Base-by-base conservation (phyloP, 495 filamentous ascomycete species). In the Choiromyces venosus region DNA sequence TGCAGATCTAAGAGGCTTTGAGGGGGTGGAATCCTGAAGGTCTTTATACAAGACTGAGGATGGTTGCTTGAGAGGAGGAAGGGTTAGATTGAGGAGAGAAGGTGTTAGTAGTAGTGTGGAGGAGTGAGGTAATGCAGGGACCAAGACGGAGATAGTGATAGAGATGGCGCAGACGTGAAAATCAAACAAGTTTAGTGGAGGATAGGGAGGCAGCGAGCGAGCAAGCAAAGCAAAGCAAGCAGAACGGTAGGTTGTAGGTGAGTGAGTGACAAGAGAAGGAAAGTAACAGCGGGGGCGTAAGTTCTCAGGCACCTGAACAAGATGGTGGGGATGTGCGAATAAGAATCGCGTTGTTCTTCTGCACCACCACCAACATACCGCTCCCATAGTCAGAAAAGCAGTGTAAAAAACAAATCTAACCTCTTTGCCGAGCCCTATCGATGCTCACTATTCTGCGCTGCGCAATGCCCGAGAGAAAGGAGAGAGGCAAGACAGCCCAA, bases 1-100 rank as follows among this genome's bases (percentile, higher is more conserved):
- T 77, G 70, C 74, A 77, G 75, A 65, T 77, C 70, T 72, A 74
- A 71, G 66, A 71, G 71, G 71, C 71, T 44, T 74, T 56, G 71
- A 68, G 72, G 68, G 68, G 73, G 73, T 61, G 73, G 77, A 66
- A 80, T 76, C 71, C 61, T 65, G n/a, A 42, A 70, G 71, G 72
- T 37, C 77, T 80, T 79, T 79, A 79, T 80, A 79, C 70, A 70
- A 64, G 65, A 73, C 69, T 25, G 75, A 71, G 21, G 66, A 42
- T 29, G 39, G 68, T 69, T 56, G 66, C 70, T 73, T 66, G 68
- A 39, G 71, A 69, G 66, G 67, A 71, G 73, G 66, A 75, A 74
- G 71, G 75, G 76, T 70, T 76, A 73, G 70, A 76, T 77, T 73
- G 73, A 74, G 66, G 73, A 72, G 67, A 71, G 76, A 39, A 74